Percentiles rank a stretch among this genome's conserved stretches.
Conservation (phyloP, 371 early-diverging fungal genomes). For the Mucor plumbeus region DNA sequence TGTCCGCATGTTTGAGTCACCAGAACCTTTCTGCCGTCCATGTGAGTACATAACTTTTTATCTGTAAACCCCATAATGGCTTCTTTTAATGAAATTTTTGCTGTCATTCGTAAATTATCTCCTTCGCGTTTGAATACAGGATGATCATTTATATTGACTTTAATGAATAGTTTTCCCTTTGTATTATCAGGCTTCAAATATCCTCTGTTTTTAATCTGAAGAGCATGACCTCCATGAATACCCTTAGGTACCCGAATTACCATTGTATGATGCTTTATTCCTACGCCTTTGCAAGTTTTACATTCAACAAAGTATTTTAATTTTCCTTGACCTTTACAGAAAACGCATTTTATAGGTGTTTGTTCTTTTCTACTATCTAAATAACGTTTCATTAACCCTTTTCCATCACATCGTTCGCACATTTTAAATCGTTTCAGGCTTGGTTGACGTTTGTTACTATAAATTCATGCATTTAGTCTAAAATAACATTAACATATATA, state of each 20-base stretch:
- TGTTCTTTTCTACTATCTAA: not conserved
- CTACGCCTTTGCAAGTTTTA: not conserved
- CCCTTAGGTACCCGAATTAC: slow-evolving; percentile 5
- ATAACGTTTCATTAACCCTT: not conserved
- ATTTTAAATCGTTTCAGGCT: not conserved
- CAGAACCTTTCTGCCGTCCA: slow-evolving; percentile 61
- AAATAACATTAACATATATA: not conserved
- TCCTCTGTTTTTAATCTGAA: slow-evolving; percentile 1
- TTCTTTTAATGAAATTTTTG: slow-evolving; percentile 77
- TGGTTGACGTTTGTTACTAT: not conserved
- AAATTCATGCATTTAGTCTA: no score
- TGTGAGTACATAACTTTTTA: slow-evolving; percentile 57
- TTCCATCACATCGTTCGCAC: slow-evolving; percentile 7
- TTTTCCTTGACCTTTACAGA: slow-evolving; percentile 1
- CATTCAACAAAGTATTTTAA: not conserved
- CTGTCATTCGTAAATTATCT: slow-evolving; percentile 72
- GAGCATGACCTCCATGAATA: not conserved
- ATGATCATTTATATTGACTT: slow-evolving; percentile 52
- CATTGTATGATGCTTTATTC: not conserved
- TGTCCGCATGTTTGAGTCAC: slow-evolving; percentile 1
- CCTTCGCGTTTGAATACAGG: slow-evolving; percentile 84
- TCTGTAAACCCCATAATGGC: slow-evolving; percentile 79
- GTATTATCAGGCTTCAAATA: slow-evolving; percentile 7
- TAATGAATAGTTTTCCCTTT: not conserved
- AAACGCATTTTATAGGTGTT: not conserved